A percentile compares a stretch with the other conserved stretches of the same genome.
These are phyloP conservation scores for Termitomyces sp. DNA, from an alignment of 768 basidiomycete genomes.

Conservation along the genomic window DNA sequence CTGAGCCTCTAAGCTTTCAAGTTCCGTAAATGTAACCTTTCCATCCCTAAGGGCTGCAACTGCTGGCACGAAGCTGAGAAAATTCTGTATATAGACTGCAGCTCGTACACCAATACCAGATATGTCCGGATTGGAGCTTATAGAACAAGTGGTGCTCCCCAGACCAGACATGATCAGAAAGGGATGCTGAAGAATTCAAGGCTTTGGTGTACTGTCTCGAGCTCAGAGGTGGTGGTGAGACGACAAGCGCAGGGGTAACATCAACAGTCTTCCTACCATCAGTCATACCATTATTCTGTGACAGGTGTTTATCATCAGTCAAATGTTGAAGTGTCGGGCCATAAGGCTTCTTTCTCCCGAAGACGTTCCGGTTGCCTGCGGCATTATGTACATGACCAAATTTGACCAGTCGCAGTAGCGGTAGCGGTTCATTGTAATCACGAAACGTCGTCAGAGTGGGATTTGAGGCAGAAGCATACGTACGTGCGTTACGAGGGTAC, in stretches of 20 bases:
- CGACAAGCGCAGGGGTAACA: neutral
- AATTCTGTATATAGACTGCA: slow-evolving; percentile 19
- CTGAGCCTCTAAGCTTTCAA: slow-evolving; percentile 9
- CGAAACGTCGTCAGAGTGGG: neutral
- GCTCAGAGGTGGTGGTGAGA: neutral
- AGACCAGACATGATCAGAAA: neutral
- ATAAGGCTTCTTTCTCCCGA: neutral
- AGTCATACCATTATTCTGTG: neutral
- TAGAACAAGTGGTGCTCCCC: neutral
- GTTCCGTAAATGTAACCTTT: slow-evolving; percentile 14
- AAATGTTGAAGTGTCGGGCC: neutral
- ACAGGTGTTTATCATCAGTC: neutral
- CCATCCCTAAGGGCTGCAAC: slow-evolving; percentile 14
- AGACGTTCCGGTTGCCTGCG: neutral
- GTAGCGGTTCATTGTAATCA: neutral
- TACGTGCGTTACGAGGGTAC: neutral
- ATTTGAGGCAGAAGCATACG: neutral
- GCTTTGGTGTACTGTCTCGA: neutral
- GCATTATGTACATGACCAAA: neutral
- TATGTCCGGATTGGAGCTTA: neutral
- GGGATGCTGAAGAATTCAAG: too few species aligned
- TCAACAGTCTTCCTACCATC: neutral
- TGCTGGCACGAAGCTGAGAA: slow-evolving; percentile 18
- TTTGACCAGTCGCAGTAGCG: too few species aligned
- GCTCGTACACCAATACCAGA: slow-evolving; percentile 5